Percentiles rank a stretch among this genome's conserved stretches.
Conservation (phyloP, 2,329 filamentous ascomycete genomes). For the Fusarium sp. region DNA sequence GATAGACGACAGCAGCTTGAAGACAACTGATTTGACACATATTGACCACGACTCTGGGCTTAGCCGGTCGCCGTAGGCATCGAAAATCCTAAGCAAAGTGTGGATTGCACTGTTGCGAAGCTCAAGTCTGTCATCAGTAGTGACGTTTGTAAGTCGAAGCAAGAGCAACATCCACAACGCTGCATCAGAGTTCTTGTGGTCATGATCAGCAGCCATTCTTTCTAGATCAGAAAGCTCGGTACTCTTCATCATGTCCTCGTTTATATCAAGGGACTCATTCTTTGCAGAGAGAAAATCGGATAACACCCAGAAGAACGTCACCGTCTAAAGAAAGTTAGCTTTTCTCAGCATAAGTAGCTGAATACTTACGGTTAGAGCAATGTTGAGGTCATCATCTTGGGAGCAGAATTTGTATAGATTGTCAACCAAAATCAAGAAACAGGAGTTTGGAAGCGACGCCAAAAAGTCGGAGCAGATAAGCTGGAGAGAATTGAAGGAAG, state of each 20-base stretch:
- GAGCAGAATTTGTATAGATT: slow-evolving; percentile 89
- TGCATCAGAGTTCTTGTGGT: slow-evolving; percentile 71
- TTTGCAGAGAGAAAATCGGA: slow-evolving; percentile 83
- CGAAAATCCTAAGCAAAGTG: slow-evolving; percentile 89
- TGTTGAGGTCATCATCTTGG: slow-evolving; percentile 92
- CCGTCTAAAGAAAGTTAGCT: slow-evolving; percentile 65
- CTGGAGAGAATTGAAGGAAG: slow-evolving; percentile 89
- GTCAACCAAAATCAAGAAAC: slow-evolving; percentile 81
- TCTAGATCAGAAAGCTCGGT: slow-evolving; percentile 63
- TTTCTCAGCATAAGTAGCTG: no score
- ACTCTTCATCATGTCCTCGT: slow-evolving; percentile 64
- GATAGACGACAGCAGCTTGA: slow-evolving; percentile 79
- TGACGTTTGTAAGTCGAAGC: slow-evolving; percentile 75
- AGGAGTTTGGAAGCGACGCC: slow-evolving; percentile 75
- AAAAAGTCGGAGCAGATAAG: slow-evolving; percentile 96
- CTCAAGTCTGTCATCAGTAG: slow-evolving; percentile 77
- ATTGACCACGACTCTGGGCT: slow-evolving; percentile 83
- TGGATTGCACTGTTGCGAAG: slow-evolving; percentile 89
- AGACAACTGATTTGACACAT: slow-evolving; percentile 83
- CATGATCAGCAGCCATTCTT: slow-evolving; percentile 67
- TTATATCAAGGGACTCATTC: slow-evolving; percentile 68
- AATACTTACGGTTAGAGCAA: slow-evolving; percentile 81
- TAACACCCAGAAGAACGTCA: slow-evolving; percentile 95
- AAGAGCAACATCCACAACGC: slow-evolving; percentile 84
- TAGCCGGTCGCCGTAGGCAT: slow-evolving; percentile 86